Evolutionary conservation across 371 early-diverging fungal genomes (phyloP).

Genomic region (Rhizomucor pusillus): DNA sequence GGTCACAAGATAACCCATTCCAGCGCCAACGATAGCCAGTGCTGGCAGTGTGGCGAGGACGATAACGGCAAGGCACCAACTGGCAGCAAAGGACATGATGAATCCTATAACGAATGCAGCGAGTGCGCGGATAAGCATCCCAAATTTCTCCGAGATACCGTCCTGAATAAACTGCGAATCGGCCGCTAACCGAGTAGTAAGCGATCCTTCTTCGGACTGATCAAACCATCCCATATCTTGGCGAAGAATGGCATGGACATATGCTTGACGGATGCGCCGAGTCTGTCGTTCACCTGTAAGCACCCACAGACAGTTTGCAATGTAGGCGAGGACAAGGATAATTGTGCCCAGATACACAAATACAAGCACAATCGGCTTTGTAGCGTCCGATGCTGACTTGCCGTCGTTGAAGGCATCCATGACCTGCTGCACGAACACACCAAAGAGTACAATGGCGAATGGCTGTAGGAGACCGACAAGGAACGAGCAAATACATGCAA

Average conservation of each 20-base stretch:
- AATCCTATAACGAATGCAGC: constrained; percentile 76
- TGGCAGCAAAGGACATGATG: constrained; percentile 72
- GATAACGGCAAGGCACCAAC: constrained; percentile 81
- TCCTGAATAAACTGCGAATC: constrained; percentile 77
- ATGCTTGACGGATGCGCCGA: constrained; percentile 54
- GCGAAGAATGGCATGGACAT: constrained; percentile 67
- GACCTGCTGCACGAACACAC: constrained; percentile 24
- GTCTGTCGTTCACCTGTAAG: constrained; percentile 15
- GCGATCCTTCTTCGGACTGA: constrained; percentile 52
- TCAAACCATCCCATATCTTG: constrained; percentile 84
- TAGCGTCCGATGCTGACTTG: constrained; percentile 2
- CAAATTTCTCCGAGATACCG: constrained; percentile 83
- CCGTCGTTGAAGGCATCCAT: constrained; percentile 6
- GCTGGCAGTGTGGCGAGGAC: constrained; percentile 61
- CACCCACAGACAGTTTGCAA: constrained; percentile 19
- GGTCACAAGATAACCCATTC: constrained; percentile 64
- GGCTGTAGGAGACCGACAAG: constrained; percentile 39
- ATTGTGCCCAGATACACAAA: constrained; percentile 21
- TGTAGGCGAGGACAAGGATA: constrained; percentile 16
- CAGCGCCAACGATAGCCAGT: constrained; percentile 26
- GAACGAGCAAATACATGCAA: constrained; percentile 21
- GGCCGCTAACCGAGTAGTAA: constrained; percentile 68
- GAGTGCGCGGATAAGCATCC: constrained; percentile 59
- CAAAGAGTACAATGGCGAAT: constrained; percentile 36
- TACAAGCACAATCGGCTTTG: constrained; percentile 15